These are phyloP conservation scores for Solanum piurae DNA, from an alignment of 257 asterid genomes.

Conservation along the genomic window DNA sequence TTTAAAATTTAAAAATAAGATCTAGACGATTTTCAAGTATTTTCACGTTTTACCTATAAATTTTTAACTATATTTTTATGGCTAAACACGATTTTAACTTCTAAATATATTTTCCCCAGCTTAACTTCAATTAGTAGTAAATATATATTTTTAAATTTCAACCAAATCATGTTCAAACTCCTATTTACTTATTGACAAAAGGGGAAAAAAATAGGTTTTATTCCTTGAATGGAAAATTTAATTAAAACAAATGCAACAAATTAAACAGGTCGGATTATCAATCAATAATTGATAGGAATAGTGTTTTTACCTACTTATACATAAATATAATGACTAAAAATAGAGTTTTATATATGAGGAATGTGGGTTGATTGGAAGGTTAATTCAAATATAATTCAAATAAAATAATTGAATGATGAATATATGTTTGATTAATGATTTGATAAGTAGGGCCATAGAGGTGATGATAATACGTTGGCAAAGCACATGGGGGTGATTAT, in stretches of 20 bases:
- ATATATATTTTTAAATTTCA: too few relatives aligned
- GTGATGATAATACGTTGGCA: not conserved
- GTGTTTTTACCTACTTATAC: not conserved
- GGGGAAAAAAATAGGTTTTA: not conserved
- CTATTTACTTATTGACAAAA: not conserved
- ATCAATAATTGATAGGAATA: not conserved
- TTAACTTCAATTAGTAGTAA: too few relatives aligned
- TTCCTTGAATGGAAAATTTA: not conserved
- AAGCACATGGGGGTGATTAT: slow-evolving; percentile 7
- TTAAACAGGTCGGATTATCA: not conserved
- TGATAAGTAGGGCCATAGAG: not conserved
- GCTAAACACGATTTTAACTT: not conserved
- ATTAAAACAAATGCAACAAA: not conserved
- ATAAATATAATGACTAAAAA: not conserved
- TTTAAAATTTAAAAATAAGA: not conserved
- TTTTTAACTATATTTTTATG: not conserved
- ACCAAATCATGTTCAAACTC: too few relatives aligned
- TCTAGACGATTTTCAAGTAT: not conserved
- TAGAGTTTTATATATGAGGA: not conserved
- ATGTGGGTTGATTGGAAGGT: not conserved
- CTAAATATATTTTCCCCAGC: too few relatives aligned
- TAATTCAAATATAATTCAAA: not conserved
- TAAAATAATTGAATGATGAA: not conserved
- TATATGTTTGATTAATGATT: not conserved
- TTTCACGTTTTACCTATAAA: not conserved